Percentiles rank a stretch among this genome's conserved stretches.
Conservation (phyloP, 2,329 filamentous ascomycete species). For the Fusarium xyrophilum region DNA sequence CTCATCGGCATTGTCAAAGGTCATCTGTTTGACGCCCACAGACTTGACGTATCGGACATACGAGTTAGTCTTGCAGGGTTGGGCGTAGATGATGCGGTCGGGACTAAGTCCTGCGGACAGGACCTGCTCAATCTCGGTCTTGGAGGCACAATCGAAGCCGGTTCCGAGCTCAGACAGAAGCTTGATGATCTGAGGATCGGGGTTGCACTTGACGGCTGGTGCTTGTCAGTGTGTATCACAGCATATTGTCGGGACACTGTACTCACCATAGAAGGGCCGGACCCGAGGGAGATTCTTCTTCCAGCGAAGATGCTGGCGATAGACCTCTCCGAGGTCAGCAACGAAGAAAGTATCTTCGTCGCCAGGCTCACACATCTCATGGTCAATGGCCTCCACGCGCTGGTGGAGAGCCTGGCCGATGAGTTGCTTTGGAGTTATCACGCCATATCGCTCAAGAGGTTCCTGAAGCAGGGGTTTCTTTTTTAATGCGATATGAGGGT, state of each 20-base stretch:
- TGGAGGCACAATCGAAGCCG: slow-evolving; percentile 98
- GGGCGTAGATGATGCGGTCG: slow-evolving; percentile 95
- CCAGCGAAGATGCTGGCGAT: slow-evolving; percentile 98
- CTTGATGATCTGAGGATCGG: slow-evolving; percentile 85
- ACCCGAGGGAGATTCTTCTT: slow-evolving; percentile 92
- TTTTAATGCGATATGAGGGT: slow-evolving; percentile 57
- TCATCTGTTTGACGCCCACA: slow-evolving; percentile 94
- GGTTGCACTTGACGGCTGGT: slow-evolving; percentile 97
- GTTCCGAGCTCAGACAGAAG: slow-evolving; percentile 88
- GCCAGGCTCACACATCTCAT: slow-evolving; percentile 85
- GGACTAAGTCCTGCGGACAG: slow-evolving; percentile 83
- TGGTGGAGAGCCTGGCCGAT: slow-evolving; percentile 87
- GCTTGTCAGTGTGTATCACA: slow-evolving; percentile 5
- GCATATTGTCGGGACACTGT: background rate
- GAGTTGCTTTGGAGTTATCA: slow-evolving; percentile 72
- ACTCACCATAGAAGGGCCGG: slow-evolving; percentile 92
- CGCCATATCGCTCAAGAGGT: slow-evolving; percentile 50
- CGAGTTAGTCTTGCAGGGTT: slow-evolving; percentile 99
- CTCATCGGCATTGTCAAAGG: slow-evolving; percentile 98
- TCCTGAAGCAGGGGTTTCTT: slow-evolving; percentile 54
- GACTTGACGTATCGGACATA: slow-evolving; percentile 90
- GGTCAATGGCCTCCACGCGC: slow-evolving; percentile 83
- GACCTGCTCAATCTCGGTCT: slow-evolving; percentile 94
- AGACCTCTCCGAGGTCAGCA: slow-evolving; percentile 96
- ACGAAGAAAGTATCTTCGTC: slow-evolving; percentile 99